Evolutionary conservation across 2,329 filamentous ascomycete species (phyloP), one percentile per base, ranked within the genome.

Genomic region (Plenodomus tracheiphilus): DNA sequence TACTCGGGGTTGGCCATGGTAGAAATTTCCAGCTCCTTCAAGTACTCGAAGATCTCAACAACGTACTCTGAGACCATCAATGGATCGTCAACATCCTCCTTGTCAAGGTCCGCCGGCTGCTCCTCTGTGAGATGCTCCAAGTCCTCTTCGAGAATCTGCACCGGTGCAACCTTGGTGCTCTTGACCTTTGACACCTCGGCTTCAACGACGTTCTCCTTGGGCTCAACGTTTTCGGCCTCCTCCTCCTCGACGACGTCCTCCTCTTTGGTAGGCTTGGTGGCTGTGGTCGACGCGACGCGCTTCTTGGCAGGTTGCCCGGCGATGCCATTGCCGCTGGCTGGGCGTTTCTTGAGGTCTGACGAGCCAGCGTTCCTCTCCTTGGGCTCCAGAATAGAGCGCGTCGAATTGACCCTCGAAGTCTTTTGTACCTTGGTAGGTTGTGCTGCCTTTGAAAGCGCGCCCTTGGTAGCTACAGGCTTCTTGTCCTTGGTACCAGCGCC

Each of bases 31-130:
- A 97, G 83, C 63, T 95, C 86, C 66, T 85, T 87, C 58, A 97
- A 83, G 74, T 99, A 97, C 61, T 97, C 91, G 69, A 97, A 97
- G 69, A 99, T 97, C 70, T 99, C 94, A 51, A 87, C 87, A 41
- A 96, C 92, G 67, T 99, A 99, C 73, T 97, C 94, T 43, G 94
- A 91, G 57, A 95, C 94, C 94, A 99, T 97, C 64, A 97, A 81
- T 20, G 95, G 95, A 68, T 99, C 94, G 60, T 96, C 91, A 42
- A 88, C 72, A 65, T 99, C 94, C 72, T 97, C 94, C 41, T 79
- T 80, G 68, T 97, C 94, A 22, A 97, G 80, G 62, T 94, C 81
- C 1, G 69, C 65, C 18, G 80, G 70, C 9, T 54, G 54, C 32
- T 74, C 60, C 51, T 73, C 47, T 52, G 54, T 43, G 66, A 69